Evolutionary conservation across 2,329 filamentous ascomycete species (phyloP).

Genomic region (Cadophora sp.): DNA sequence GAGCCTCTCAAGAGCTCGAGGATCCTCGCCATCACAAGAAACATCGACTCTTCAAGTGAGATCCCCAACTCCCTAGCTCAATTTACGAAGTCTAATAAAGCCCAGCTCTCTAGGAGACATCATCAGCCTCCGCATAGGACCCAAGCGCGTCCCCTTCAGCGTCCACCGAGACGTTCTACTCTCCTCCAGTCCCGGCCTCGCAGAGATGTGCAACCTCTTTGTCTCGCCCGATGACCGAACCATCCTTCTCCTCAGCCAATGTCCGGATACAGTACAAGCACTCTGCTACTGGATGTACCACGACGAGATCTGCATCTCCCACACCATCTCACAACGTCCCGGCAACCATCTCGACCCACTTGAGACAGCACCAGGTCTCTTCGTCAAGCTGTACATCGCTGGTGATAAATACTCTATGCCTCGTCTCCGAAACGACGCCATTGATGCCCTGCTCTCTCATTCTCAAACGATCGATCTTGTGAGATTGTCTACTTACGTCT

Average conservation of each 20-base stretch:
- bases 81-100: background rate
- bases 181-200: conserved; percentile 2
- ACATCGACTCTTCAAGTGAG: conserved; percentile 6
- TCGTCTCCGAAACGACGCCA: conserved; percentile 25
- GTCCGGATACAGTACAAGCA: conserved; percentile 10
- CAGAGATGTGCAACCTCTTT: conserved; percentile 16
- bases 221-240: conserved; percentile 15
- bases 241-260: conserved; percentile 24
- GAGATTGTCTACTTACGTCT: conserved; percentile 9
- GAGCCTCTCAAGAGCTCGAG: background rate
- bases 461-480: background rate
- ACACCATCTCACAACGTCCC: background rate
- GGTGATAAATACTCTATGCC: conserved; percentile 25
- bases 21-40: background rate
- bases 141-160: background rate
- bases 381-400: conserved; percentile 25
- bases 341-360: background rate
- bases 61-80: background rate
- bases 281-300: conserved; percentile 31
- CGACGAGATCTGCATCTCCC: conserved; percentile 20
- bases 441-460: conserved; percentile 19
- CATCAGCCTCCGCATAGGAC: conserved; percentile 25
- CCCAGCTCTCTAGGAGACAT: conserved; percentile 16
- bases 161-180: conserved; percentile 29
- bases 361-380: conserved; percentile 1